These are phyloP conservation scores for Apiospora hydei DNA, from an alignment of 2,329 filamentous ascomycete genomes.

Conservation along the genomic window DNA sequence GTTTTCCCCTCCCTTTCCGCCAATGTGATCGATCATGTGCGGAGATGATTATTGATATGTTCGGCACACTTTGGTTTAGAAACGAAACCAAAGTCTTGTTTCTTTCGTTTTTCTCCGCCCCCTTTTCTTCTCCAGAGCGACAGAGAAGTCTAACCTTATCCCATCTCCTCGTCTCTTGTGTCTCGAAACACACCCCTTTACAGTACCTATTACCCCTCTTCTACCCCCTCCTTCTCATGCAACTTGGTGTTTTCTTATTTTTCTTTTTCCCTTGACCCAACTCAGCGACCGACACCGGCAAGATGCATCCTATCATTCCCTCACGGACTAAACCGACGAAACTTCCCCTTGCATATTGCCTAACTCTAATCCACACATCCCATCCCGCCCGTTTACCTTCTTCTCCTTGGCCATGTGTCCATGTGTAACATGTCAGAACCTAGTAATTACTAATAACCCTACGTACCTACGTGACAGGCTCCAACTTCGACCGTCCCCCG, in stretches of 20 bases:
- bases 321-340: not conserved
- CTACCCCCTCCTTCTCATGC: not conserved
- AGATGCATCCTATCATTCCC: not conserved
- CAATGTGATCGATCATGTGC: not conserved
- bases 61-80: conserved; percentile 13
- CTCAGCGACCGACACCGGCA: not conserved
- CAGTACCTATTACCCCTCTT: not conserved
- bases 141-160: not conserved
- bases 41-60: not conserved
- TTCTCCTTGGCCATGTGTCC: not conserved
- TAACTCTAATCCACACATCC: not conserved
- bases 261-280: not conserved
- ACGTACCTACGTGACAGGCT: conserved; percentile 46
- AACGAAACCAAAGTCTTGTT: not conserved
- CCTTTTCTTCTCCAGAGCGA: not conserved
- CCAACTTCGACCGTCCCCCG: conserved; percentile 75
- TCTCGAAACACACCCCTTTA: not conserved
- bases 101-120: not conserved
- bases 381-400: not conserved
- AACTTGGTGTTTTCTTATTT: not conserved
- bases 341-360: not conserved
- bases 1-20: too few relatives aligned
- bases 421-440: not conserved
- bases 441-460: too few relatives aligned
- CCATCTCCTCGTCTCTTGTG: not conserved